phyloP scores from a whole-genome alignment of 345 rosid species.

The Toxicodendron radicans region DNA sequence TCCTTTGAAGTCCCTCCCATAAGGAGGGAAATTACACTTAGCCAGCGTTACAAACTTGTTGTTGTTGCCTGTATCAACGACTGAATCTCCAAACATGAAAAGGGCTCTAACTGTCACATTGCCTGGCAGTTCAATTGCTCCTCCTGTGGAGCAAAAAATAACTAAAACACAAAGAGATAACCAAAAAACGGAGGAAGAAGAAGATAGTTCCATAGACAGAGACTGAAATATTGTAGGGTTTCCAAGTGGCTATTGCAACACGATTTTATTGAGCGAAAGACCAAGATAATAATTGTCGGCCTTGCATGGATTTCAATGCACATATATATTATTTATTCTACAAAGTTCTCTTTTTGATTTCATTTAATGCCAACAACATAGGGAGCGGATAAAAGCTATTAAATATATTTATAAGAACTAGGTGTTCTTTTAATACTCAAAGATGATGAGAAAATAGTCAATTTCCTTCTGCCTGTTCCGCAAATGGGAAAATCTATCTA shows the following conservation, averaged over 20 bases:
- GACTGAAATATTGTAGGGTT: constrained; percentile 12
- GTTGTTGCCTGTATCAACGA: constrained; percentile 45
- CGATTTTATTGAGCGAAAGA: too few species aligned
- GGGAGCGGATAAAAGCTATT: too few species aligned
- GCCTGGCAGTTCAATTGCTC: background rate
- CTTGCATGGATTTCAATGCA: background rate
- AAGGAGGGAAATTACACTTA: constrained; percentile 45
- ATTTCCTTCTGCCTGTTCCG: too few species aligned
- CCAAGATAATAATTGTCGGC: too few species aligned
- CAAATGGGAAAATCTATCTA: too few species aligned
- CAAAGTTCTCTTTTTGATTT: too few species aligned
- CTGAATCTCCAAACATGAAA: constrained; percentile 47
- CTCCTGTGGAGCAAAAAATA: background rate
- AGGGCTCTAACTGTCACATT: constrained; percentile 21
- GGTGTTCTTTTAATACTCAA: background rate
- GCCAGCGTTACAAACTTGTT: constrained; percentile 21
- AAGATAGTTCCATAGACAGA: background rate
- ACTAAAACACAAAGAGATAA: background rate
- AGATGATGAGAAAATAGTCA: too few species aligned
- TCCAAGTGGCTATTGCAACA: background rate
- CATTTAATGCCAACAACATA: background rate
- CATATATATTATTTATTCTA: too few species aligned
- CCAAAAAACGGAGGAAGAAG: background rate
- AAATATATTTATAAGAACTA: too few species aligned
- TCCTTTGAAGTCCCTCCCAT: constrained; percentile 39